Percentiles rank a stretch among this genome's conserved stretches.
phyloP scores from a whole-genome alignment of 176 grass and related monocot species.

The Oryza australiensis region DNA sequence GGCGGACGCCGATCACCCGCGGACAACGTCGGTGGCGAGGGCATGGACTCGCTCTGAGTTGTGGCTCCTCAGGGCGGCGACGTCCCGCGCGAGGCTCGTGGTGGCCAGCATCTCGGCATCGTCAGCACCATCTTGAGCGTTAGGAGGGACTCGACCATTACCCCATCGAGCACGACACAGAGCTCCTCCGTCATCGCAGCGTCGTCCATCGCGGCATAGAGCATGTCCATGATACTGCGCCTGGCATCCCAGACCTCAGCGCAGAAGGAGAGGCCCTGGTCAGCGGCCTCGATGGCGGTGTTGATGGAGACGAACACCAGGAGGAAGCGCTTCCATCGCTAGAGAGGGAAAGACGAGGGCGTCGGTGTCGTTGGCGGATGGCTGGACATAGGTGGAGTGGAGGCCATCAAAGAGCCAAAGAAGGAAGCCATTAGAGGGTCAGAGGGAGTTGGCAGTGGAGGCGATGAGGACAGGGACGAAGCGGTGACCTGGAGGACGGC shows the following conservation, averaged over 20 bases:
- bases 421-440: no score
- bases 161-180: neutral
- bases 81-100: neutral
- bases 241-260: neutral
- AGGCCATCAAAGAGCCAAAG: no score
- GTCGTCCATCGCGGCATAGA: neutral
- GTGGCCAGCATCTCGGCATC: no score
- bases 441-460: no score
- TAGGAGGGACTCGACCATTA: neutral
- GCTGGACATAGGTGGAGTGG: no score
- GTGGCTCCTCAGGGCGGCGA: constrained; percentile 1
- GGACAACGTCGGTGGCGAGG: neutral
- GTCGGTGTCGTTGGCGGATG: no score
- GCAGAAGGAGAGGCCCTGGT: neutral
- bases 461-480: no score
- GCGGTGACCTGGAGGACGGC: no score
- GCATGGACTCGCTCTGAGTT: neutral
- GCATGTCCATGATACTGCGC: neutral
- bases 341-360: no score
- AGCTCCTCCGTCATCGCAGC: neutral
- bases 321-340: constrained; percentile 21
- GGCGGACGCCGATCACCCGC: neutral
- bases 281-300: neutral
- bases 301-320: constrained; percentile 1
- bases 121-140: neutral